Percentiles rank a stretch among this genome's conserved stretches.
These are phyloP conservation scores for Fusarium agapanthi DNA, from an alignment of 2,329 filamentous ascomycete species.

Conservation along the genomic window DNA sequence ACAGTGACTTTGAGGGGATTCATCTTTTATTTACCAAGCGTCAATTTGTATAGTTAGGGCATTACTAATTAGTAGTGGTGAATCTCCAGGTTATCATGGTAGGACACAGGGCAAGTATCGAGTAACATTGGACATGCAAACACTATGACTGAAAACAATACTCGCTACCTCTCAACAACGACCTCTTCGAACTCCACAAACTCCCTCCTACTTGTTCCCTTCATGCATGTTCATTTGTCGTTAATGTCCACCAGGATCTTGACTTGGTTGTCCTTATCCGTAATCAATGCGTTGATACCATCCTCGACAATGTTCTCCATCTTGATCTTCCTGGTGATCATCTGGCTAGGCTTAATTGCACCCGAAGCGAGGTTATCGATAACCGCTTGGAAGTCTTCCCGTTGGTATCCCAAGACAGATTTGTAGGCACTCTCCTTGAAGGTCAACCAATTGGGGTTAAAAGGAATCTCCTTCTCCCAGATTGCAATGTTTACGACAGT, in stretches of 20 bases:
- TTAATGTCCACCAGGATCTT: constrained; percentile 66
- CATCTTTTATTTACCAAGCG: too few species aligned
- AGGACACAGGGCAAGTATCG: too few species aligned
- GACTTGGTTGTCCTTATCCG: constrained; percentile 69
- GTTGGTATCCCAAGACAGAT: constrained; percentile 38
- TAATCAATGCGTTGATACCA: constrained; percentile 64
- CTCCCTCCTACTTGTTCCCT: too few species aligned
- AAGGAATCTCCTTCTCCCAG: constrained; percentile 59
- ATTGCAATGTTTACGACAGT: constrained; percentile 72
- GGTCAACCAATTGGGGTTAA: constrained; percentile 42
- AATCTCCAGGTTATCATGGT: too few species aligned
- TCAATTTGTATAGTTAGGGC: too few species aligned
- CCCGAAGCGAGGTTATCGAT: constrained; percentile 52
- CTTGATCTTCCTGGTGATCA: constrained; percentile 69
- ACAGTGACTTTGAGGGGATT: too few species aligned
- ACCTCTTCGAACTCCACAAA: too few species aligned
- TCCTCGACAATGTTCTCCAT: constrained; percentile 65
- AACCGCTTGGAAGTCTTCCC: constrained; percentile 63
- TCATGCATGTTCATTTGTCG: constrained; percentile 8
- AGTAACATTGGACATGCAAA: too few species aligned
- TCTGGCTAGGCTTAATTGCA: constrained; percentile 55
- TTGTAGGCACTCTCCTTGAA: constrained; percentile 41
- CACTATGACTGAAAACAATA: too few species aligned
- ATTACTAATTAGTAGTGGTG: too few species aligned
- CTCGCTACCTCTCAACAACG: too few species aligned